These are phyloP conservation scores for Helicocarpus griseus DNA, from an alignment of 2,329 filamentous ascomycete genomes.

Conservation along the genomic window DNA sequence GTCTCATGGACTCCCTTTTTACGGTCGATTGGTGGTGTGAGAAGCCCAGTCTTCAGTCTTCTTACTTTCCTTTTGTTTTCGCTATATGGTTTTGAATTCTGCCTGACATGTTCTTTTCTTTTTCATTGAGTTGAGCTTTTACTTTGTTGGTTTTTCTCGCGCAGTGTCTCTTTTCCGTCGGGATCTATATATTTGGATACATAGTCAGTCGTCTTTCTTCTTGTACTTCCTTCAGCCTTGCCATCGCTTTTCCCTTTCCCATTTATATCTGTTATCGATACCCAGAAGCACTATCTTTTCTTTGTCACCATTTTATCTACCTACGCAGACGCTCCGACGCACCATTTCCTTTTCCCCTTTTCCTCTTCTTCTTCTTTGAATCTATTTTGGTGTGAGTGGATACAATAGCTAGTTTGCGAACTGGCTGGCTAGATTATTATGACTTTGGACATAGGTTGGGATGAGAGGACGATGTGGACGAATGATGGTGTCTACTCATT, in stretches of 20 bases:
- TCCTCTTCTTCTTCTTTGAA: neutral
- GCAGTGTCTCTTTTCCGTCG: neutral
- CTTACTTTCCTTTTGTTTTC: neutral
- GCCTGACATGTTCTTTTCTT: too few species aligned
- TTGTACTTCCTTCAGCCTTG: neutral
- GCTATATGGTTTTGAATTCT: too few species aligned
- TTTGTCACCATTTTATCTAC: neutral
- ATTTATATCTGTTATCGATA: conserved; percentile 1
- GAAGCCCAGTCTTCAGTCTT: neutral
- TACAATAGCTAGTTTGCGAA: too few species aligned
- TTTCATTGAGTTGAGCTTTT: neutral
- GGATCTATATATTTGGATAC: neutral
- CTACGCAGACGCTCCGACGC: neutral
- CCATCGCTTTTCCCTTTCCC: neutral
- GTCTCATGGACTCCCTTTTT: neutral
- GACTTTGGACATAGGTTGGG: too few species aligned
- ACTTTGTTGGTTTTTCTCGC: neutral
- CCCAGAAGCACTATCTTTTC: neutral
- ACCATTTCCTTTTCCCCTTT: neutral
- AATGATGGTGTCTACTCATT: too few species aligned
- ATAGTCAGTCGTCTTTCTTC: neutral
- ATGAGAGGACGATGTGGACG: too few species aligned
- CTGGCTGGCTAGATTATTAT: too few species aligned
- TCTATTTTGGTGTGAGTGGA: too few species aligned
- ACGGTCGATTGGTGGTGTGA: neutral